phyloP scores from a whole-genome alignment of 1,284 basidiomycete genomes.

The Neonothopanus nambi region DNA sequence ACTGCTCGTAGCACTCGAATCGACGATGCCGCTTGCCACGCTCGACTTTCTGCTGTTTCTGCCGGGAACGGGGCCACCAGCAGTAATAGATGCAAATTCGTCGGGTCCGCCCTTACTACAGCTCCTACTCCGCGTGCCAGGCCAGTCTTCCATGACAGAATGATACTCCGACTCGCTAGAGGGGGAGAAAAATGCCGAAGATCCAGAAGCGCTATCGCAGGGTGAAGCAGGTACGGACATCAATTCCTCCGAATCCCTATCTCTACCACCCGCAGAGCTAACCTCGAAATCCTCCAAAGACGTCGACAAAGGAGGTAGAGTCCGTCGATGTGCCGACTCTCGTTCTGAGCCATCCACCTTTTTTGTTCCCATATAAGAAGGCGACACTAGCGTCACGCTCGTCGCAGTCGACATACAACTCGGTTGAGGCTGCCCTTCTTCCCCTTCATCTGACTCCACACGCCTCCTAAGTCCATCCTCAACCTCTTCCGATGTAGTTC shows the following conservation, averaged over 20 bases:
- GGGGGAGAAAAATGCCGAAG: background rate
- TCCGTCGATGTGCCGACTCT: background rate
- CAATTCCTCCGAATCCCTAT: background rate
- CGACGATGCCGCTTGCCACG: background rate
- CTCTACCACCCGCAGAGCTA: background rate
- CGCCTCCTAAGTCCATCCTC: background rate
- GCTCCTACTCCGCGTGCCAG: too few relatives aligned
- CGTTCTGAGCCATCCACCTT: background rate
- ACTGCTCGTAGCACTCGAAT: background rate
- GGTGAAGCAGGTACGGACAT: conserved; percentile 2
- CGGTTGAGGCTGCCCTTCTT: background rate
- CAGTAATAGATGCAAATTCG: background rate
- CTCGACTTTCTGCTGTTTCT: background rate
- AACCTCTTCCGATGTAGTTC: too few relatives aligned
- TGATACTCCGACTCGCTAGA: conserved; percentile 7
- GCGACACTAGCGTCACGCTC: conserved; percentile 5
- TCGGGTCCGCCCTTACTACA: too few relatives aligned
- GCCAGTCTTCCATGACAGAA: conserved; percentile 5
- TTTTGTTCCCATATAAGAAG: background rate
- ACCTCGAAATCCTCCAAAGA: background rate
- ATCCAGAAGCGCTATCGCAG: background rate
- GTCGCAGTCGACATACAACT: conserved; percentile 9
- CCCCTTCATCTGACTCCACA: background rate
- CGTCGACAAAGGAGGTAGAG: background rate
- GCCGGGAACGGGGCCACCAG: background rate